A percentile compares a stretch with the other conserved stretches of the same genome.
Conservation (phyloP, 2,329 filamentous ascomycete species). For the Penicillium sp. region DNA sequence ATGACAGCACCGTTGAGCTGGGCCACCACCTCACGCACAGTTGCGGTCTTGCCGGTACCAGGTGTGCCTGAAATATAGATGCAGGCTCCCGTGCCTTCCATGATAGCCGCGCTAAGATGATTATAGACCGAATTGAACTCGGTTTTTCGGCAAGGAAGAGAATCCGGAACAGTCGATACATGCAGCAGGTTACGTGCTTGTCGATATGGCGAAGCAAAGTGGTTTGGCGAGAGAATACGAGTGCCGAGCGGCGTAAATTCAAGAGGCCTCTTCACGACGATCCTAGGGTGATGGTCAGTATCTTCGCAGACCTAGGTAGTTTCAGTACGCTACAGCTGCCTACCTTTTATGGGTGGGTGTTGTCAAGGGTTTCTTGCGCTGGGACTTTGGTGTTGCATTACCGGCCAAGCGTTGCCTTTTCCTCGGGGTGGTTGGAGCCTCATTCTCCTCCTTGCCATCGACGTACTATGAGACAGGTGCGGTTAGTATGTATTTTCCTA, state of each 20-base stretch:
- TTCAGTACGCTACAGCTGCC: background rate
- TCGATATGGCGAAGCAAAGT: slow-evolving; percentile 79
- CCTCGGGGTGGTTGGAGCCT: slow-evolving; percentile 49
- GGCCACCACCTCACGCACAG: slow-evolving; percentile 88
- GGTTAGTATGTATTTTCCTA: slow-evolving; percentile 1
- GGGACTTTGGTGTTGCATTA: slow-evolving; percentile 41
- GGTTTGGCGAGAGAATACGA: slow-evolving; percentile 69
- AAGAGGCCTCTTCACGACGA: slow-evolving; percentile 77
- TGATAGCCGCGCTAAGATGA: slow-evolving; percentile 89
- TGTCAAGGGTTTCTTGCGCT: slow-evolving; percentile 45
- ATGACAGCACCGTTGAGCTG: slow-evolving; percentile 82
- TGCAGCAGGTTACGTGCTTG: slow-evolving; percentile 83
- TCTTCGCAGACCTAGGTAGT: no score
- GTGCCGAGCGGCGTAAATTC: slow-evolving; percentile 96
- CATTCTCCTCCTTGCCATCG: slow-evolving; percentile 36
- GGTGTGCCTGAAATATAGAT: slow-evolving; percentile 99
- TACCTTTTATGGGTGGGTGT: slow-evolving; percentile 63
- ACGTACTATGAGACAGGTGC: slow-evolving; percentile 30
- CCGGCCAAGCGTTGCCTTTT: slow-evolving; percentile 53
- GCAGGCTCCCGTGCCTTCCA: slow-evolving; percentile 86
- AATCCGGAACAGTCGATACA: slow-evolving; percentile 85
- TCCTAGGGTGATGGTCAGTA: slow-evolving; percentile 44
- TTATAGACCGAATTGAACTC: slow-evolving; percentile 92
- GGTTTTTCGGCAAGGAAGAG: slow-evolving; percentile 82
- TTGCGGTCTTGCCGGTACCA: slow-evolving; percentile 95